Conservation (phyloP, 2,329 filamentous ascomycete genomes). For the Paraconiothyrium sp. region DNA sequence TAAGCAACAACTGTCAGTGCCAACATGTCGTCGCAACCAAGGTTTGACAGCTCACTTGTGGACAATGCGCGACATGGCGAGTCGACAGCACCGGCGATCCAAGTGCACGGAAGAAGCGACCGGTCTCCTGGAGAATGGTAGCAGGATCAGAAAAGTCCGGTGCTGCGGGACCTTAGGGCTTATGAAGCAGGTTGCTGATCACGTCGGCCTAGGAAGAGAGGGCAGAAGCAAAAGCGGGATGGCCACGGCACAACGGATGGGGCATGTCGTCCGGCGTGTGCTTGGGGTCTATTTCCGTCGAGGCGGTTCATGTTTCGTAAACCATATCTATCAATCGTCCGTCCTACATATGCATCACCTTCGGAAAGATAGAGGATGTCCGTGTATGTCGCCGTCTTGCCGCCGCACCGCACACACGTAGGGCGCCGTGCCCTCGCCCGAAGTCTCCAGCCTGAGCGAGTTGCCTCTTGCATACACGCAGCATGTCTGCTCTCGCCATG, state of each 20-base stretch:
- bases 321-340: background rate
- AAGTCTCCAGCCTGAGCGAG: background rate
- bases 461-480: slow-evolving; percentile 1
- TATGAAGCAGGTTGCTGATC: slow-evolving; percentile 9
- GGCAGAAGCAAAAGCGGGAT: slow-evolving; percentile 9
- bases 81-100: background rate
- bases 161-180: slow-evolving; percentile 7
- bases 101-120: background rate
- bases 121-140: slow-evolving; percentile 5
- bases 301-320: slow-evolving; percentile 1
- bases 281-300: background rate
- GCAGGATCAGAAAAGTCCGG: slow-evolving; percentile 7
- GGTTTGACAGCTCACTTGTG: slow-evolving; percentile 14
- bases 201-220: background rate
- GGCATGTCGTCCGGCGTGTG: background rate
- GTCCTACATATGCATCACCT: background rate
- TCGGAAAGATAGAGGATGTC: background rate
- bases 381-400: background rate
- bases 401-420: background rate
- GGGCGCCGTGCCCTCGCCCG: background rate
- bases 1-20: slow-evolving; percentile 6
- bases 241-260: background rate
- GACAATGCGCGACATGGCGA: slow-evolving; percentile 14
- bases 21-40: background rate
- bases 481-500: background rate